phyloP scores from a whole-genome alignment of 2,329 filamentous ascomycete genomes.

The Chrysoporthe deuterocubensis region DNA sequence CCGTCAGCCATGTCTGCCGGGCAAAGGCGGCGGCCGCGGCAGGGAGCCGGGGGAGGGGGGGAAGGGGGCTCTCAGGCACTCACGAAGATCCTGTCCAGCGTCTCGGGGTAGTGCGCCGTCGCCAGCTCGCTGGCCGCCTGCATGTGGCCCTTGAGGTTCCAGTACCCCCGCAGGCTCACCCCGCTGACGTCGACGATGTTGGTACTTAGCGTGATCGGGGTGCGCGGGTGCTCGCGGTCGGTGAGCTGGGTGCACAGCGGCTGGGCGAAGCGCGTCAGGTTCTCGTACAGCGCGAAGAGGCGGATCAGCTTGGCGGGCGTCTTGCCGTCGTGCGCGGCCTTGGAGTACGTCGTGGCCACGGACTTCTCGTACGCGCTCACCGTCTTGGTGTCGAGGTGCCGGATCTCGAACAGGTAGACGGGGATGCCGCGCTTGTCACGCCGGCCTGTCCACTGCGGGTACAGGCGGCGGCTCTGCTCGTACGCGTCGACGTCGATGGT shows the following conservation, averaged over 20 bases:
- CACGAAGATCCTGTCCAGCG: slow-evolving; percentile 76
- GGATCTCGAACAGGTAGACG: slow-evolving; percentile 88
- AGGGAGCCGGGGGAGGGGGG: neutral
- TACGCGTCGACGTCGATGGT: slow-evolving; percentile 86
- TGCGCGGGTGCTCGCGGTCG: slow-evolving; percentile 72
- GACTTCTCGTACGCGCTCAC: slow-evolving; percentile 77
- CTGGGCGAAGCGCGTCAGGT: slow-evolving; percentile 83
- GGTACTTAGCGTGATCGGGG: slow-evolving; percentile 89
- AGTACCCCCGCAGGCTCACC: slow-evolving; percentile 90
- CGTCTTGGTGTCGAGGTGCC: slow-evolving; percentile 79
- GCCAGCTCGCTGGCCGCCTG: slow-evolving; percentile 87
- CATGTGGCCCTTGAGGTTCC: slow-evolving; percentile 94
- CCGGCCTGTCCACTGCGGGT: slow-evolving; percentile 93
- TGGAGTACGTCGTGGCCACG: slow-evolving; percentile 59
- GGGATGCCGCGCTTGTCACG: slow-evolving; percentile 85
- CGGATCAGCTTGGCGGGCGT: slow-evolving; percentile 78
- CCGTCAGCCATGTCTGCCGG: neutral
- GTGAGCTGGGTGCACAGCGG: slow-evolving; percentile 79
- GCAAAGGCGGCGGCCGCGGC: neutral
- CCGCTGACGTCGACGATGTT: slow-evolving; percentile 94
- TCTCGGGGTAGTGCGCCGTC: slow-evolving; percentile 94
- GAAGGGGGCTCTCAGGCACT: neutral
- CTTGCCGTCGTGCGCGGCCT: slow-evolving; percentile 62
- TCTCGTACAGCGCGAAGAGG: slow-evolving; percentile 92
- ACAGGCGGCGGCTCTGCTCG: slow-evolving; percentile 78